Evolutionary conservation across 306 rosid species (phyloP), one percentile per base, ranked within the genome.

Genomic region (Geum urbanum): DNA sequence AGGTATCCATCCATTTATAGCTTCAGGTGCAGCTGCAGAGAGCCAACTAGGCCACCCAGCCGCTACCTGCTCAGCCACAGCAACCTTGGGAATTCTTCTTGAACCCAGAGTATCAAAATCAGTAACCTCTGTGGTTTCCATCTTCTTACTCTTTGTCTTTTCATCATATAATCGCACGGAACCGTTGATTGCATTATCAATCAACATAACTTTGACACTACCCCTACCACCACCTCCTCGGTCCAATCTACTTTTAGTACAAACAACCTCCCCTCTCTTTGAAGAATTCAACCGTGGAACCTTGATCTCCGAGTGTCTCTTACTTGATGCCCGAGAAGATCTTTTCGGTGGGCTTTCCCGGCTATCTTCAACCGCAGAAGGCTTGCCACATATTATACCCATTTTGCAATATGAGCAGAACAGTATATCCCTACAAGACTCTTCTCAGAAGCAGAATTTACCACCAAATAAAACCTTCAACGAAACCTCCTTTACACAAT

Each of bases 41-140:
- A 92, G 96, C 98, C 98, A 92, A 49, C 70, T 78, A 16, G 98
- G 98, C 98, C 98, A 92, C 71, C 98, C 98, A 3, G 98, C 98
- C 4, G 96, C 97, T 71, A 88, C 87, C 69, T 90, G 98, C 83
- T 90, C 97, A 48, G 85, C 96, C 68, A 74, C 85, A 41, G 74
- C 57, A 67, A 80, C 91, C 73, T 78, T 88, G 3, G 97, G 87
- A 12, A 92, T 73, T 71, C 85, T 86, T 75, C 97, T 89, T 32
- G 76, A 13, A 49, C 85, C 80, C 45, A 81, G 89, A 78, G 80
- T 67, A 75, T 80, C 78, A 56, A 79, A 49, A 72, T 74, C 78
- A 32, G 63, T 6, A 48, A 51, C 64, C 54, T 79, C 89, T 0
- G 77, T 55, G 72, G 70, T 79, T 80, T 83, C 87, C 72, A 67